Evolutionary conservation across 306 rosid species (phyloP), one percentile per base, ranked within the genome.

Genomic region (Hippophae tibetana): DNA sequence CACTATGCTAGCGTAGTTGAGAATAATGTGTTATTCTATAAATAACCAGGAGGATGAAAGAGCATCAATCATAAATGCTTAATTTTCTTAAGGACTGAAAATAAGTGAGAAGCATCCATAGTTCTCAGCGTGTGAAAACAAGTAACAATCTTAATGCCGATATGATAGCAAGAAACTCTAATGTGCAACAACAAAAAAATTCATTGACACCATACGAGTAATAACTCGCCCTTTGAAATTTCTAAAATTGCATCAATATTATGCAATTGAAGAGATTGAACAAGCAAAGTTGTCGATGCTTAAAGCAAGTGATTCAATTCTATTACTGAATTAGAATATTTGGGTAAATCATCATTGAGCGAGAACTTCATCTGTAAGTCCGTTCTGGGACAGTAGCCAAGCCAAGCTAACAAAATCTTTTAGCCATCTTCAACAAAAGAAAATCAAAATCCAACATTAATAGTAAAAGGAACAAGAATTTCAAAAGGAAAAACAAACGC

Each of bases 381-480:
- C 60, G 56, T 65, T 51, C 61, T 50, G 65, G 54, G 66, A 57
- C 13, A 62, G 71, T 7, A 54, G 26, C 54, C 42, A 44, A 54
- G 26, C 54, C 42, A 44, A 47, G 46, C 61, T 64, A 58, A 65
- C 42, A 60, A 70, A 58, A 61, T 69, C 72, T 67, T 51, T 10
- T 9, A 58, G 70, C 46, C 68, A 48, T 56, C 57, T 12, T 57
- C 8, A 69, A 54, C 50, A 42, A 61, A 25, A 45, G 47, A 70
- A 75, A 78, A 69, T 67, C 54, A 67, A 42, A 42, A 59, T 45
- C 61, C 64, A 62, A 43, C 64, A 10, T 48, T 10, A 64, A 69
- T 46, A 31, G 38, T 31, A 31, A 31, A 31, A 31, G 40, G 66
- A 52, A 78, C 58, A 54, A 58, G 52, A 58, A 67, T 65, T 45